Evolutionary conservation across 768 basidiomycete species (phyloP), one percentile per base, ranked within the genome.

Genomic region (Cystobasidium onofrii): DNA sequence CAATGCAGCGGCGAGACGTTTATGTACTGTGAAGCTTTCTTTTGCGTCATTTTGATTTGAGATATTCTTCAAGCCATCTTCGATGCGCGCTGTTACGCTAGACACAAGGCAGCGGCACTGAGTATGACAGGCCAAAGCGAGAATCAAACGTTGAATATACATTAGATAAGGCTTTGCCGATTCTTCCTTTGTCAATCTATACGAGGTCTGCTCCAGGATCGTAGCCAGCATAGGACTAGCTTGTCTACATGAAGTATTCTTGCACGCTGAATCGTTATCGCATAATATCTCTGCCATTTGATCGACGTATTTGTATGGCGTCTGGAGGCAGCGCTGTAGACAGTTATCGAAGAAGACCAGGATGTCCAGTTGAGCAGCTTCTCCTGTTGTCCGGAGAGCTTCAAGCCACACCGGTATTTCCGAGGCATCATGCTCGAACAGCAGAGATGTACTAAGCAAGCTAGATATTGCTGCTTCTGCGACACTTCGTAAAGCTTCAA

Each of bases 281-380:
- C 25, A 25, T 2, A 39, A 12, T 9, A 71, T 46, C n/a, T 71
- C 29, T n/a, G 66, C 50, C 75, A 88, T 81, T 27, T 88, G 88
- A 77, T 96, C 93, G 66, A 95, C 84, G 79, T 95, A 97, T 33
- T 87, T 85, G 80, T 92, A 90, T 0, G 92, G 90, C 1, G 88
- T 89, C 80, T 89, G 91, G 75, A 88, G 79, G 76, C 89, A 92
- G 20, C 90, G 85, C 73, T 89, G 88, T 1, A 90, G 84, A 78
- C 92, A 95, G 64, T 93, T 91, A 76, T 97, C 94, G 13, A 96
- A 77, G 82, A 96, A 92, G 0, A 78, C 77, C 1, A 83, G 76
- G 81, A 1, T 84, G 85, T 73, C 89, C 87, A 0, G 86, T 86
- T 1, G 85, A 81, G 73, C 17, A 77, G 77, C 15, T 84, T 80